Conservation (phyloP, 768 basidiomycete species). For the Pleurotus salmoneostramineus region DNA sequence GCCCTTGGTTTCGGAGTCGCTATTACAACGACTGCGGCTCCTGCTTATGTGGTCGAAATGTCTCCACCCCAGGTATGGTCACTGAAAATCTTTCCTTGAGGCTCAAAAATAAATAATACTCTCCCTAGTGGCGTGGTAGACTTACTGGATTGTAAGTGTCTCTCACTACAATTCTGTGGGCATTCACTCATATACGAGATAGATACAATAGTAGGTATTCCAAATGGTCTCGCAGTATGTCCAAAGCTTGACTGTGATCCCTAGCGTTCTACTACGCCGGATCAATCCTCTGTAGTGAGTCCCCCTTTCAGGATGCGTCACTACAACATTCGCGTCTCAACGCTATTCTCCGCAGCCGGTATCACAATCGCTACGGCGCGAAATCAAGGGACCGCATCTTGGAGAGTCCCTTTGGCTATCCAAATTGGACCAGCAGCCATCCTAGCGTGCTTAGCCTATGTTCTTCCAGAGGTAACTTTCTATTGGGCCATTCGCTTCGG, state of each 20-base stretch:
- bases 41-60: slow-evolving; percentile 53
- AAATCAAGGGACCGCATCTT: slow-evolving; percentile 29
- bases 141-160: slow-evolving; percentile 42
- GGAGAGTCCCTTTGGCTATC: slow-evolving; percentile 50
- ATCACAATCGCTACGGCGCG: slow-evolving; percentile 39
- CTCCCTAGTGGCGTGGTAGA: slow-evolving; percentile 42
- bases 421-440: slow-evolving; percentile 44
- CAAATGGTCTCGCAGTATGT: slow-evolving; percentile 15
- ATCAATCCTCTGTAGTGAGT: slow-evolving; percentile 37
- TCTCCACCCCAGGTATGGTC: slow-evolving; percentile 45
- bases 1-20: slow-evolving; percentile 53
- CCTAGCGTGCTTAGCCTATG: slow-evolving; percentile 26
- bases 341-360: slow-evolving; percentile 26
- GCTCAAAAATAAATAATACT: background rate
- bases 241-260: background rate
- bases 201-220: slow-evolving; percentile 30
- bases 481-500: background rate
- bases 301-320: background rate
- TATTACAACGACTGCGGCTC: slow-evolving; percentile 38
- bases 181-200: background rate
- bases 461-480: slow-evolving; percentile 32
- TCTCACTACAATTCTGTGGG: slow-evolving; percentile 4
- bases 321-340: background rate
- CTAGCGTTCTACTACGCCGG: slow-evolving; percentile 44
- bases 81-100: background rate